phyloP scores from a whole-genome alignment of 768 basidiomycete genomes.

The Agrocybe chaxingu region DNA sequence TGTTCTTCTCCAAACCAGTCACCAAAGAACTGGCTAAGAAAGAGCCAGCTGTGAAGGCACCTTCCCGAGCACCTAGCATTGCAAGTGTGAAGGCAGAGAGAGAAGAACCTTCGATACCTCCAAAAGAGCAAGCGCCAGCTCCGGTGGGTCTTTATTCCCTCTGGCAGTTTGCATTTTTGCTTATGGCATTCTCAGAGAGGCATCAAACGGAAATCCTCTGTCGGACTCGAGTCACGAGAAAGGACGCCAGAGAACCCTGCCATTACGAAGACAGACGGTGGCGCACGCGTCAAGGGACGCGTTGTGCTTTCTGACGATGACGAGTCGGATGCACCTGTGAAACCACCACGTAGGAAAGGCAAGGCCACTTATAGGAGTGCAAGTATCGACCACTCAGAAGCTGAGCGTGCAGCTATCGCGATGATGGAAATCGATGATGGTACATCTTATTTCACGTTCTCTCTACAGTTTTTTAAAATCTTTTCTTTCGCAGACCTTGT shows the following conservation, averaged over 20 bases:
- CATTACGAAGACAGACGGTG: slow-evolving; percentile 13
- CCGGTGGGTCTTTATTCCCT: not conserved
- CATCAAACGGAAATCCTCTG: slow-evolving; percentile 43
- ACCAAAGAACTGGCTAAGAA: not conserved
- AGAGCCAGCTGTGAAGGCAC: slow-evolving; percentile 1
- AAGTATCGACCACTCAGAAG: slow-evolving; percentile 31
- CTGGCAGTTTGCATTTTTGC: not conserved
- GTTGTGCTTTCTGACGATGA: slow-evolving; percentile 63
- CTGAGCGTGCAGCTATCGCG: slow-evolving; percentile 40
- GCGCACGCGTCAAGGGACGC: slow-evolving; percentile 40
- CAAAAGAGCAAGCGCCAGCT: not conserved
- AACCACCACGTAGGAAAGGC: slow-evolving; percentile 29
- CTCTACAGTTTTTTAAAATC: not conserved
- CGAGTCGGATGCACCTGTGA: slow-evolving; percentile 38
- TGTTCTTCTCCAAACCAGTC: slow-evolving; percentile 17
- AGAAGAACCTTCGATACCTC: slow-evolving; percentile 15
- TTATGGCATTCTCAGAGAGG: slow-evolving; percentile 24
- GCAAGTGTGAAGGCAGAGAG: slow-evolving; percentile 10
- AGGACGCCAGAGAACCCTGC: slow-evolving; percentile 12
- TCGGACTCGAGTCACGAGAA: slow-evolving; percentile 21
- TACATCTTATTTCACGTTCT: not conserved
- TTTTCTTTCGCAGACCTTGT: slow-evolving; percentile 12
- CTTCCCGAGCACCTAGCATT: slow-evolving; percentile 9
- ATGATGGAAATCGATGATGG: slow-evolving; percentile 21
- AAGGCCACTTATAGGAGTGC: slow-evolving; percentile 24